Evolutionary conservation across 805 yeast genomes (phyloP).

Genomic region (Kluyveromyces wickerhamii): DNA sequence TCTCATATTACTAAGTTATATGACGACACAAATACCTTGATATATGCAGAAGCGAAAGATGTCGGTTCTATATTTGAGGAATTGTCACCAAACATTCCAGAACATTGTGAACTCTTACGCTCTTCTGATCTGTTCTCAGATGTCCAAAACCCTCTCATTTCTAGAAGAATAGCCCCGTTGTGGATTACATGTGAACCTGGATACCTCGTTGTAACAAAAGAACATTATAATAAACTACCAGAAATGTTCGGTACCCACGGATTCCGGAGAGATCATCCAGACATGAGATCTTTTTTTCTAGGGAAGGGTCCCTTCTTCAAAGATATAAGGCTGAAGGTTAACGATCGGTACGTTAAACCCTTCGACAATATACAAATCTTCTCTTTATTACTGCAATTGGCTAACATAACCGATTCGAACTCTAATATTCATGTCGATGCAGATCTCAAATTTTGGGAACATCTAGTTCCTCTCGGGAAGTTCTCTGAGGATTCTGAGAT

Average conservation of each 20-base stretch:
- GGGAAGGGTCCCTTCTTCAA: conserved; percentile 76
- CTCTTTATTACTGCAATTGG: conserved; percentile 61
- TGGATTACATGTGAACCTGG: conserved; percentile 85
- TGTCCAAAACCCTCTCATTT: background rate
- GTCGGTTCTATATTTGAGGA: conserved; percentile 38
- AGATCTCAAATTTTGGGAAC: conserved; percentile 1
- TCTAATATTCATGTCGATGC: conserved; percentile 2
- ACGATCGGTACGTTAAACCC: conserved; percentile 37
- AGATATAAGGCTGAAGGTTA: conserved; percentile 13
- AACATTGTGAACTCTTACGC: conserved; percentile 9
- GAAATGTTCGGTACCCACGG: conserved; percentile 68
- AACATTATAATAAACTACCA: conserved; percentile 15
- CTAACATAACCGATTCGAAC: conserved; percentile 29
- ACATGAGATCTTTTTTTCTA: conserved; percentile 78
- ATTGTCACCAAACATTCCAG: conserved; percentile 29
- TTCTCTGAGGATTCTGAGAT: conserved; percentile 1
- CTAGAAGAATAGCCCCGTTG: conserved; percentile 64
- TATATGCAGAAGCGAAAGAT: conserved; percentile 4
- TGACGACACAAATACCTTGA: conserved; percentile 2
- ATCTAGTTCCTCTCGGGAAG: conserved; percentile 1
- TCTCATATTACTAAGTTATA: conserved; percentile 28
- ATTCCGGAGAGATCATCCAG: conserved; percentile 52
- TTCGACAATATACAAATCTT: conserved; percentile 69
- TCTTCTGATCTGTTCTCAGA: conserved; percentile 1
- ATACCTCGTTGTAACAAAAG: conserved; percentile 58